Percentiles rank a stretch among this genome's conserved stretches.
phyloP scores from a whole-genome alignment of 768 basidiomycete genomes.

The Fomitopsis pulvina region DNA sequence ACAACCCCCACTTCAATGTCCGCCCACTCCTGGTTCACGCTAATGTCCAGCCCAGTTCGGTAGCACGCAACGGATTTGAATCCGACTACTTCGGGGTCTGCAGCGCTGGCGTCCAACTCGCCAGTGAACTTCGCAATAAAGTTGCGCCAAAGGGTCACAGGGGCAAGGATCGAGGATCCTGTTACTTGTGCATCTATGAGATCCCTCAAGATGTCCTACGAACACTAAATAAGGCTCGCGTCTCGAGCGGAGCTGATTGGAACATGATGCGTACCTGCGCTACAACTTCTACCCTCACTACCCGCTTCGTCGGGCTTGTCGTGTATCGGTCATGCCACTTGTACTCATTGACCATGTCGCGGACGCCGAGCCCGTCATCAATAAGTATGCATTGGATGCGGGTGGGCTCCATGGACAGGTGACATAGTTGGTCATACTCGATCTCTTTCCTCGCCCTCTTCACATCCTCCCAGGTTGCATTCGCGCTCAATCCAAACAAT shows the following conservation, averaged over 20 bases:
- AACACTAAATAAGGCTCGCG: neutral
- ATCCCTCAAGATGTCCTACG: conserved; percentile 21
- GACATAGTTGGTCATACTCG: conserved; percentile 54
- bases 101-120: conserved; percentile 31
- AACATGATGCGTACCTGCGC: conserved; percentile 49
- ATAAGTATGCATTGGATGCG: conserved; percentile 65
- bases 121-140: conserved; percentile 30
- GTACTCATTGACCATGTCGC: conserved; percentile 41
- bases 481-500: conserved; percentile 36
- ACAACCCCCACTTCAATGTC: conserved; percentile 24
- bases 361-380: conserved; percentile 61
- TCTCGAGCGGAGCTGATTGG: neutral
- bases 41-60: conserved; percentile 63
- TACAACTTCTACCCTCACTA: conserved; percentile 61
- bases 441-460: conserved; percentile 37
- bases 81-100: conserved; percentile 45
- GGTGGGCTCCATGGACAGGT: conserved; percentile 43
- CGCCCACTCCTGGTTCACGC: neutral
- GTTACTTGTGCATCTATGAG: conserved; percentile 11
- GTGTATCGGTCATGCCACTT: conserved; percentile 62
- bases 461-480: conserved; percentile 51
- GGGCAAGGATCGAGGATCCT: neutral
- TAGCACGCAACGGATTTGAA: conserved; percentile 80
- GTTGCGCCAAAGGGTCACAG: conserved; percentile 1
- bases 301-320: conserved; percentile 43